phyloP scores from a whole-genome alignment of 257 asterid genomes.

The Solanum bulbocastanum region DNA sequence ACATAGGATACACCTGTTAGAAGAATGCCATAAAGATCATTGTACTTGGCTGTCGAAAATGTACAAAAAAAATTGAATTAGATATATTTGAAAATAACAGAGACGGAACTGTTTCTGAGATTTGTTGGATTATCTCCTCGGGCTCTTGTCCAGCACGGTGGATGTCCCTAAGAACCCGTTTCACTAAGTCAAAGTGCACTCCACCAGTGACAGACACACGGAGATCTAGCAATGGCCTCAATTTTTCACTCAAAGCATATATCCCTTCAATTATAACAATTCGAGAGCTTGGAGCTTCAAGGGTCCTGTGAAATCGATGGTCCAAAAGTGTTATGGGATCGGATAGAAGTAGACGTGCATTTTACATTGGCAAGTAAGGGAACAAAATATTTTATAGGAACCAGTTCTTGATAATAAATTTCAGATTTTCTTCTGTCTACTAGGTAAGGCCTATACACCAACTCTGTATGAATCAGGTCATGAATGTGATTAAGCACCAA shows the following conservation, averaged over 20 bases:
- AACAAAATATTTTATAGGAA: not conserved
- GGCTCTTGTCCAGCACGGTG: slow-evolving; percentile 99
- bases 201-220: slow-evolving; percentile 99
- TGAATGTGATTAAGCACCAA: not conserved
- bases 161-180: slow-evolving; percentile 92
- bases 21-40: slow-evolving; percentile 6
- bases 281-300: slow-evolving; percentile 90
- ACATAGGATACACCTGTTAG: slow-evolving; percentile 93
- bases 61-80: not conserved
- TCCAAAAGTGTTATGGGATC: not conserved
- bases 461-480: not conserved
- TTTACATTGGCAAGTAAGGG: not conserved
- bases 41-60: not conserved
- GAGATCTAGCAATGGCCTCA: slow-evolving; percentile 80
- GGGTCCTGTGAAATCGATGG: slow-evolving; percentile 43
- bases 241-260: slow-evolving; percentile 86
- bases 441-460: not conserved
- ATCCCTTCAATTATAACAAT: slow-evolving; percentile 90
- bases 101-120: slow-evolving; percentile 73
- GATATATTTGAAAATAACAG: not conserved
- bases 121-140: slow-evolving; percentile 96
- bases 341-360: not conserved
- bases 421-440: not conserved
- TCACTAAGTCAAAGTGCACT: slow-evolving; percentile 94
- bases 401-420: not conserved